Percentiles rank a stretch among this genome's conserved stretches.
phyloP scores from a whole-genome alignment of 1,284 basidiomycete genomes.

The Amylostereum chailletii region DNA sequence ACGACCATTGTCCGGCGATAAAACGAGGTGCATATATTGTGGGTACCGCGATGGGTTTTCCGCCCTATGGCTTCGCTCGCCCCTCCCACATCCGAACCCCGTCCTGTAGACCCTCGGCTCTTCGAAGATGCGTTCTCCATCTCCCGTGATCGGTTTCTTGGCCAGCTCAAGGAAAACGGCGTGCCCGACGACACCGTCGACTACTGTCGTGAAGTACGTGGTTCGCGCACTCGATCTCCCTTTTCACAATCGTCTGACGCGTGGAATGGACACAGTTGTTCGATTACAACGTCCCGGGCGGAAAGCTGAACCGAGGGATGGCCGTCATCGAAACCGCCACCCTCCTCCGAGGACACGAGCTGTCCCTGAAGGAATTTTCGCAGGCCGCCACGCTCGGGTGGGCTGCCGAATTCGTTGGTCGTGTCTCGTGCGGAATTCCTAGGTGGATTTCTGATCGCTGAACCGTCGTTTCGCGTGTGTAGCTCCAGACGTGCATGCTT shows the following conservation, averaged over 20 bases:
- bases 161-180: slow-evolving; percentile 53
- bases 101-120: slow-evolving; percentile 35
- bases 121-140: slow-evolving; percentile 43
- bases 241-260: not conserved
- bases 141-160: slow-evolving; percentile 53
- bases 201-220: slow-evolving; percentile 70
- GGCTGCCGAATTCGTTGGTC: slow-evolving; percentile 87
- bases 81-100: slow-evolving; percentile 8
- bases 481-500: slow-evolving; percentile 98
- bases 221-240: not conserved
- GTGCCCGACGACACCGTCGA: slow-evolving; percentile 79
- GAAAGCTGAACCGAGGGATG: slow-evolving; percentile 94
- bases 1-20: too few species aligned
- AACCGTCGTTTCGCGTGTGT: slow-evolving; percentile 2
- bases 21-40: too few species aligned
- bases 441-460: not conserved
- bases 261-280: slow-evolving; percentile 51
- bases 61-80: too few species aligned
- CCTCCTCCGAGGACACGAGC: slow-evolving; percentile 67
- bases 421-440: not conserved
- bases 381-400: slow-evolving; percentile 89
- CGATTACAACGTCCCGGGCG: slow-evolving; percentile 91
- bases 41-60: too few species aligned
- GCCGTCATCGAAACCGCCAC: slow-evolving; percentile 92
- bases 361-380: slow-evolving; percentile 81